A percentile compares a stretch with the other conserved stretches of the same genome.
phyloP scores from a whole-genome alignment of 495 filamentous ascomycete species.

The Aspergillus saccharolyticus region DNA sequence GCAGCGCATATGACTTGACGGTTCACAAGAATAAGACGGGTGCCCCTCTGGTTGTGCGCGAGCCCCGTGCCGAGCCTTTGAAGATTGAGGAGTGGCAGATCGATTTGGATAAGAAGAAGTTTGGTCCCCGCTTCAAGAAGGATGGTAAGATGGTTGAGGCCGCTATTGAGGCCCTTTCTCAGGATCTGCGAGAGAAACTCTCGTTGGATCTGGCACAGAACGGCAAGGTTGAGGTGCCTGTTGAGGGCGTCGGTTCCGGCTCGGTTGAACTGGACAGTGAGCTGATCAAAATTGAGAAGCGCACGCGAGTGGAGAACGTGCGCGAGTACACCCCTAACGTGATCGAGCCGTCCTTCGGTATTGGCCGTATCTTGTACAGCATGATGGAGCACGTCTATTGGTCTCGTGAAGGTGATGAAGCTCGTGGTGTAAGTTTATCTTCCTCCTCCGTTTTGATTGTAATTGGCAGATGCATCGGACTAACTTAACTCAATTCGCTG shows the following conservation, averaged over 20 bases:
- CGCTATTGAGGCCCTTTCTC: conserved; percentile 59
- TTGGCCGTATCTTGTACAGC: conserved; percentile 73
- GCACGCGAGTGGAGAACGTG: conserved; percentile 61
- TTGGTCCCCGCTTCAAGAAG: conserved; percentile 76
- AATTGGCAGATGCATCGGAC: conserved; percentile 4
- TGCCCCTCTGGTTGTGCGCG: conserved; percentile 64
- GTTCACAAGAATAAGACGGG: conserved; percentile 81
- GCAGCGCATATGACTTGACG: conserved; percentile 73
- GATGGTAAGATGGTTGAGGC: conserved; percentile 69
- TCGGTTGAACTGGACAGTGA: conserved; percentile 69
- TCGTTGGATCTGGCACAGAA: conserved; percentile 57
- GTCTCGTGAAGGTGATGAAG: conserved; percentile 59
- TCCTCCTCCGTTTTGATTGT: conserved; percentile 2
- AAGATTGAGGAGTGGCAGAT: conserved; percentile 68
- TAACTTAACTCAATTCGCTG: not conserved
- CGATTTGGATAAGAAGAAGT: conserved; percentile 80
- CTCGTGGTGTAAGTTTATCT: conserved; percentile 53
- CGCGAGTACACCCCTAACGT: conserved; percentile 80
- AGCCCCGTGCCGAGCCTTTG: conserved; percentile 60
- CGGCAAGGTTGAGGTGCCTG: conserved; percentile 64
- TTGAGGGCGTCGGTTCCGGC: conserved; percentile 56
- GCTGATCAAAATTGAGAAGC: conserved; percentile 65
- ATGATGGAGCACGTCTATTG: conserved; percentile 78
- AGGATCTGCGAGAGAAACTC: conserved; percentile 67
- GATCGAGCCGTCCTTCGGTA: conserved; percentile 82